Evolutionary conservation across 2,329 filamentous ascomycete species (phyloP).

Genomic region (Colletotrichum chrysophilum): DNA sequence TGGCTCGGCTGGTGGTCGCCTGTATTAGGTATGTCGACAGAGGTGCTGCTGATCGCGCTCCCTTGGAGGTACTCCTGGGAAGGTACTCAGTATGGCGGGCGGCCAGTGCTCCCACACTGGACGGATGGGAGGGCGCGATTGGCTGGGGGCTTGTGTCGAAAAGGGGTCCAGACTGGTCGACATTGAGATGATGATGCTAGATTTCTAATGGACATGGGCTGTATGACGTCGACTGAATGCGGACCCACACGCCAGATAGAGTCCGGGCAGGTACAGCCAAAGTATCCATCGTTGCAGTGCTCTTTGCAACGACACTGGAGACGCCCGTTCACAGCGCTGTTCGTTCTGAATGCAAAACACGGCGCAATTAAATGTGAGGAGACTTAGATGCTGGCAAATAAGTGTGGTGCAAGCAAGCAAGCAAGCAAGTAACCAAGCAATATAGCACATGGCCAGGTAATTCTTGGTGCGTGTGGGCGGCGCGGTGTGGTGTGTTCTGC

Average conservation of each 20-base stretch:
- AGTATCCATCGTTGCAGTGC: background rate
- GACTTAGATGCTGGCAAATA: background rate
- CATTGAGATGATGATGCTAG: slow-evolving; percentile 18
- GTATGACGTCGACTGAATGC: slow-evolving; percentile 17
- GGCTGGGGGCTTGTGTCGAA: background rate
- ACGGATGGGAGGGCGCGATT: background rate
- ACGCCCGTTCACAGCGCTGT: background rate
- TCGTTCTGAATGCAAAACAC: background rate
- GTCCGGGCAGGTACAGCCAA: slow-evolving; percentile 3
- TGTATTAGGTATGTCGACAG: background rate
- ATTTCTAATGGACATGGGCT: slow-evolving; percentile 7
- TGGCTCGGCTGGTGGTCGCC: background rate
- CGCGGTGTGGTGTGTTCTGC: background rate
- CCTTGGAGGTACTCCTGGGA: background rate
- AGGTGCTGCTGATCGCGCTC: background rate
- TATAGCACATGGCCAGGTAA: background rate
- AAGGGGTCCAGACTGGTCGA: slow-evolving; percentile 20
- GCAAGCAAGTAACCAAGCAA: background rate
- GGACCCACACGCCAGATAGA: background rate
- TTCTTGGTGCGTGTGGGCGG: background rate
- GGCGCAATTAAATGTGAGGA: background rate
- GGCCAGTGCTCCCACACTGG: background rate
- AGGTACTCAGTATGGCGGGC: background rate
- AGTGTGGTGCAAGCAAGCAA: background rate
- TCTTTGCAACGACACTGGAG: background rate